Evolutionary conservation across 805 yeast species (phyloP).

Genomic region (Candida sphagnicola): DNA sequence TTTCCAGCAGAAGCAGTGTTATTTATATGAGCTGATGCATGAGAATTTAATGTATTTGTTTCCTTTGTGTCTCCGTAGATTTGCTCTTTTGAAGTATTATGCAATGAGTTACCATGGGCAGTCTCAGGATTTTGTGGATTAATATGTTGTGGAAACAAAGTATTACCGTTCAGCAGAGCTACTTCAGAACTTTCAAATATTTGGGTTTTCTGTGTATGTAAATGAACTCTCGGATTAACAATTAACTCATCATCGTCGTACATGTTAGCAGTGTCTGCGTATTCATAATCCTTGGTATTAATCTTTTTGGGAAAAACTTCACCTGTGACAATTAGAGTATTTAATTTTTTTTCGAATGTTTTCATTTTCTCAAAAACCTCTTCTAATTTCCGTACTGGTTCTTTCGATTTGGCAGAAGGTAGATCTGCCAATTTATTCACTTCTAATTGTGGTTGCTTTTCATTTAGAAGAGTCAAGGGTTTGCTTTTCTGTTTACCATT

Average conservation of each 20-base stretch:
- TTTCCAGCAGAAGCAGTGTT: background rate
- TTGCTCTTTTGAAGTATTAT: too few species aligned
- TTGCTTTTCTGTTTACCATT: background rate
- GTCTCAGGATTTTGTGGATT: too few species aligned
- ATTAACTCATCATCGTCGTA: constrained; percentile 1
- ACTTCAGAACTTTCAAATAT: background rate
- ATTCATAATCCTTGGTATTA: background rate
- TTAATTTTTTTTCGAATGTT: constrained; percentile 15
- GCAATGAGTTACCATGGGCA: too few species aligned
- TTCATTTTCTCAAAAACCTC: constrained; percentile 18
- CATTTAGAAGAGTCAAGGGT: background rate
- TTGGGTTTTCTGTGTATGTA: background rate
- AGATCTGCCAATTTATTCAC: background rate
- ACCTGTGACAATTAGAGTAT: constrained; percentile 5
- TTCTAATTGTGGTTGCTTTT: background rate
- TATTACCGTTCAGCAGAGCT: background rate
- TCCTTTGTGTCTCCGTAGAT: too few species aligned
- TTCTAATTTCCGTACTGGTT: constrained; percentile 13
- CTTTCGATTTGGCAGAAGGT: background rate
- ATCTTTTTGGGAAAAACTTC: constrained; percentile 3
- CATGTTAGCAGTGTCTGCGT: constrained; percentile 1
- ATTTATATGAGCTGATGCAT: background rate
- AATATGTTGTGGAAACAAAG: too few species aligned
- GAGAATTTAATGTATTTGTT: too few species aligned
- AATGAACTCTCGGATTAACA: constrained; percentile 4